These are phyloP conservation scores for Wickerhamomyces bisporus DNA, from an alignment of 805 yeast species.

Conservation along the genomic window DNA sequence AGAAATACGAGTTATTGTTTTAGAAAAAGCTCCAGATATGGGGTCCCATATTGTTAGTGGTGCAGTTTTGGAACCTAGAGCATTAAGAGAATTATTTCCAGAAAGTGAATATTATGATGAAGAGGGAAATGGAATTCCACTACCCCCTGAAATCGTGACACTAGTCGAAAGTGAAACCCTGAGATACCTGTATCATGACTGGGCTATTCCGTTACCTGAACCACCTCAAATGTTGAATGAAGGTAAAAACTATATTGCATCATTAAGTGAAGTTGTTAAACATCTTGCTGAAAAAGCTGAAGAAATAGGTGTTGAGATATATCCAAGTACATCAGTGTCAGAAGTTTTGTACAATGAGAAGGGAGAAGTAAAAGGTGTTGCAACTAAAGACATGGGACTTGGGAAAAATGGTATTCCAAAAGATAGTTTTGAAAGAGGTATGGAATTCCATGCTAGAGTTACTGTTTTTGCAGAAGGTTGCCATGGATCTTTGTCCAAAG, in stretches of 20 bases:
- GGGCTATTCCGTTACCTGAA: slow-evolving; percentile 74
- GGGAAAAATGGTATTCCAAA: slow-evolving; percentile 71
- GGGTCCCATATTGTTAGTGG: slow-evolving; percentile 93
- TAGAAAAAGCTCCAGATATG: slow-evolving; percentile 90
- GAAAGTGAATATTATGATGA: slow-evolving; percentile 51
- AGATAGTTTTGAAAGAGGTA: slow-evolving; percentile 86
- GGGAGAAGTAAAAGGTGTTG: slow-evolving; percentile 76
- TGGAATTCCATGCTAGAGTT: slow-evolving; percentile 90
- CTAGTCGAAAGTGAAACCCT: slow-evolving; percentile 70
- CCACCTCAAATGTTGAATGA: slow-evolving; percentile 87
- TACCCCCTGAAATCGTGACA: slow-evolving; percentile 76
- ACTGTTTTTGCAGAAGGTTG: slow-evolving; percentile 98
- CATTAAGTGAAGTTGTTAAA: slow-evolving; percentile 74
- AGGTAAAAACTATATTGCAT: slow-evolving; percentile 79
- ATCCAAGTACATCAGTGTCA: slow-evolving; percentile 83
- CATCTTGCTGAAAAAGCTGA: slow-evolving; percentile 86
- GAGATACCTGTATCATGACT: slow-evolving; percentile 57
- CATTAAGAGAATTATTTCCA: slow-evolving; percentile 79
- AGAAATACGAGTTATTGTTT: slow-evolving; percentile 75
- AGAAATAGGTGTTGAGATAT: slow-evolving; percentile 88
- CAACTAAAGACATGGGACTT: slow-evolving; percentile 90
- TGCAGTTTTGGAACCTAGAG: slow-evolving; percentile 88
- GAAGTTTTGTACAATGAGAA: slow-evolving; percentile 65
- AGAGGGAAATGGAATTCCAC: slow-evolving; percentile 55
- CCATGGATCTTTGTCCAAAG: slow-evolving; percentile 87